These are phyloP conservation scores for Rhodotorula sp. DNA, from an alignment of 1,284 basidiomycete species.

Conservation along the genomic window DNA sequence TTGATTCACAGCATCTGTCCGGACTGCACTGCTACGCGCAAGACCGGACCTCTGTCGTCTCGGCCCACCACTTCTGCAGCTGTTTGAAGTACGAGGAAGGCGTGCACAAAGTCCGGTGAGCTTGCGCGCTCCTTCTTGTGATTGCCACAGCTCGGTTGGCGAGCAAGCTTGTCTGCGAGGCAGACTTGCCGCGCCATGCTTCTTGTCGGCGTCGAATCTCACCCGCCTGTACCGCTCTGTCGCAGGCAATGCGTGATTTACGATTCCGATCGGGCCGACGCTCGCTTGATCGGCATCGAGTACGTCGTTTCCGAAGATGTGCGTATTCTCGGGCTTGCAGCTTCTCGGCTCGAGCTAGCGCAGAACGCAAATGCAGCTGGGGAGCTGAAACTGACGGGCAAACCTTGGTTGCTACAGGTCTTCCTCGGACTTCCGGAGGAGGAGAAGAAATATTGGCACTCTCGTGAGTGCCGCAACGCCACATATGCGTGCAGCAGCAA, in stretches of 20 bases:
- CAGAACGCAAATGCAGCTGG: not conserved
- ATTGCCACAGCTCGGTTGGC: not conserved
- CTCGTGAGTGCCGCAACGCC: constrained; percentile 41
- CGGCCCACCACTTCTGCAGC: constrained; percentile 28
- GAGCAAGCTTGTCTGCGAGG: too few species aligned
- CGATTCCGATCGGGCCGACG: constrained; percentile 54
- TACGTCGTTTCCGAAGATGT: constrained; percentile 56
- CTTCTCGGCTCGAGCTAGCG: too few species aligned
- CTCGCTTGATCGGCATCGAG: constrained; percentile 55
- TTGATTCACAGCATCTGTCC: not conserved
- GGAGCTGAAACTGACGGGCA: not conserved
- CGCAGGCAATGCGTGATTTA: constrained; percentile 46
- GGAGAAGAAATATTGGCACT: constrained; percentile 59
- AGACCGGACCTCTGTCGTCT: constrained; percentile 1
- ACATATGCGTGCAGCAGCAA: not conserved
- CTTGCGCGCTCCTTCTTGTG: not conserved
- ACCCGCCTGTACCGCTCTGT: not conserved
- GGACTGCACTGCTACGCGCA: constrained; percentile 23
- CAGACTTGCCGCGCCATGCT: too few species aligned
- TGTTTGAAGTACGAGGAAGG: constrained; percentile 3
- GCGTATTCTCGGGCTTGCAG: not conserved
- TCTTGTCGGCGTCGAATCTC: too few species aligned
- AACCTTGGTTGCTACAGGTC: constrained; percentile 31
- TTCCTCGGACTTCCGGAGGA: constrained; percentile 54
- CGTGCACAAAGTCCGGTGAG: constrained; percentile 4